Percentiles rank a stretch among this genome's conserved stretches.
phyloP scores from a whole-genome alignment of 352 stramenopile species.

The Phytopythium delawarense region DNA sequence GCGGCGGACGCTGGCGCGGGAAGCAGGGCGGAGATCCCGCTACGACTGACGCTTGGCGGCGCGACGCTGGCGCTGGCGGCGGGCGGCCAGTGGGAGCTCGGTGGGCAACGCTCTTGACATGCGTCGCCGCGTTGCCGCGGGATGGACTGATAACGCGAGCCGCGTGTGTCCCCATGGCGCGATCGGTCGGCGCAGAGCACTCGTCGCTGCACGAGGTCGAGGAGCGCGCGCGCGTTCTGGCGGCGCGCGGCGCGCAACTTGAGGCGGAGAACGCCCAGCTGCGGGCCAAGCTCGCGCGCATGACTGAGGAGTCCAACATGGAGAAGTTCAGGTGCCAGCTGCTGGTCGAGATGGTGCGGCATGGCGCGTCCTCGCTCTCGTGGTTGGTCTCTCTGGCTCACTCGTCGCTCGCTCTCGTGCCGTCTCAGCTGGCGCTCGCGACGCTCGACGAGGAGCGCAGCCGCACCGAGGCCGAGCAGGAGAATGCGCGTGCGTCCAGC shows the following conservation, averaged over 20 bases:
- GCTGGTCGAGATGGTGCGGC: conserved; percentile 78
- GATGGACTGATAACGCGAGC: conserved; percentile 7
- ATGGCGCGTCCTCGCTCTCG: background rate
- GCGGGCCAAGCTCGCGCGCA: conserved; percentile 44
- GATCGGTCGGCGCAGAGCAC: conserved; percentile 39
- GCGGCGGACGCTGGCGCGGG: conserved; percentile 9
- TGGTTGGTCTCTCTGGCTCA: background rate
- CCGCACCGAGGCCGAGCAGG: conserved; percentile 48
- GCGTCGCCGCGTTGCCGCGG: background rate
- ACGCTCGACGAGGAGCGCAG: conserved; percentile 80
- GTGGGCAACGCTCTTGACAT: conserved; percentile 19
- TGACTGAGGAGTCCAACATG: conserved; percentile 83
- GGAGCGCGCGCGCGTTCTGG: conserved; percentile 27
- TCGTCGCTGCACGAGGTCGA: conserved; percentile 41
- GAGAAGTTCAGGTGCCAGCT: conserved; percentile 88
- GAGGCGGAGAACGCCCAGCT: conserved; percentile 64
- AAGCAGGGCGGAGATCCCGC: conserved; percentile 50
- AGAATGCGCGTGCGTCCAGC: conserved; percentile 51
- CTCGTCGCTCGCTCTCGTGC: background rate
- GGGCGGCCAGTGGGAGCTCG: conserved; percentile 58
- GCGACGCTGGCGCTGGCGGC: conserved; percentile 40
- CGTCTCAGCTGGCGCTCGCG: conserved; percentile 59
- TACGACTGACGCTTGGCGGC: conserved; percentile 52
- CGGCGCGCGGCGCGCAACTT: conserved; percentile 38
- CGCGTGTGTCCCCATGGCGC: background rate